Evolutionary conservation across 345 rosid species (phyloP), one percentile per base, ranked within the genome.

Genomic region (Aquilaria yunnanensis): DNA sequence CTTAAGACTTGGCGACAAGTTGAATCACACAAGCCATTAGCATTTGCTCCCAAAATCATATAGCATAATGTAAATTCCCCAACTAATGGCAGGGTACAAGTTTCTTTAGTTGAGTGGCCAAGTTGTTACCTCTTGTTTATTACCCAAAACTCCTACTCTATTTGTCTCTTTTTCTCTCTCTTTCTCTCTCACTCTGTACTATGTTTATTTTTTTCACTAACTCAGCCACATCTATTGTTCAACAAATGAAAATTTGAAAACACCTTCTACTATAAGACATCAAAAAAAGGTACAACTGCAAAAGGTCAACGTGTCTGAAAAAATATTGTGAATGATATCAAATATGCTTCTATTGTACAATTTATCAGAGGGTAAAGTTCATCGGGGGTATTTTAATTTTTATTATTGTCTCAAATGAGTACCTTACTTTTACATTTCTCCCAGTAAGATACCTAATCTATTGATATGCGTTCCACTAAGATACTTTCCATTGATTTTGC

Each of bases 311-410:
- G 86, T 84, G 89, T 59, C 75, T 71, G 54, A 84, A 86, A 69
- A 84, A 80, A 63, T 86, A 86, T 57, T 84, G 86, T 73, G 93
- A 84, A 84, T 86, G 89, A 75, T 86, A 71, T 69, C 87, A 84
- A 87, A 89, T 86, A 32, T 41, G 10, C 31, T 59, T 4, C 43
- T 53, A 57, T 57, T 57, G 13, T 65, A 32, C 12, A 56, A 12
- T 52, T 2, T 60, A 16, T 16, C 23, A 16, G 0, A 16, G 23
- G 23, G 23, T 0, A 16, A 16, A 16, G 23, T 16, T 16, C 23
- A 16, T 16, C 23, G n/a, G 23, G 23, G 23, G 23, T 16, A 16
- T 16, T 16, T 16, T 16, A 16, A 16, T 16, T 16, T 16, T 16
- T 16, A 16, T 16, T 16, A 0, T 16, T 16, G 23, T 16, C 23